Percentiles rank a stretch among this genome's conserved stretches.
Evolutionary conservation across 1,139 yeast species (phyloP).

Genomic region (Groenewaldozyma auringiensis): DNA sequence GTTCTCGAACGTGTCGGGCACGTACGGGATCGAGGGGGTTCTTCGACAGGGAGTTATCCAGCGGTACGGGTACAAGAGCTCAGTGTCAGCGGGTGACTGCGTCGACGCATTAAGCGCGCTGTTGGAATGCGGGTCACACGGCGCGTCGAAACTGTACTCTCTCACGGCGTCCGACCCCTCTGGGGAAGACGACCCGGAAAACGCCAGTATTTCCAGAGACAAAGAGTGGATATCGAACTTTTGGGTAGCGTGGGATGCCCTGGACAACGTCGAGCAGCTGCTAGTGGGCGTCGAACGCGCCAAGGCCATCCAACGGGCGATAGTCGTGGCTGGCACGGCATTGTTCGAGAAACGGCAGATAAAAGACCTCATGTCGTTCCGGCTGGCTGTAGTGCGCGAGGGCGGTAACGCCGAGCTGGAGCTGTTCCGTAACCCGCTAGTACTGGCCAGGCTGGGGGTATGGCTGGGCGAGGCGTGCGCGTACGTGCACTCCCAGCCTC

Average conservation of each 20-base stretch:
- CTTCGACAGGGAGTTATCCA: constrained; percentile 81
- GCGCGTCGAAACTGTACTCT: constrained; percentile 4
- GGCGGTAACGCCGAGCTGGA: constrained; percentile 61
- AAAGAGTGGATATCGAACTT: constrained; percentile 80
- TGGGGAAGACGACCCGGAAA: constrained; percentile 5
- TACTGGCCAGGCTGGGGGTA: constrained; percentile 72
- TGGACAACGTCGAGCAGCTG: constrained; percentile 56
- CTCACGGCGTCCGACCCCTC: constrained; percentile 6
- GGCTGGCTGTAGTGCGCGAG: constrained; percentile 83
- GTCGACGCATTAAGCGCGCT: constrained; percentile 84
- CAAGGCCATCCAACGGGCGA: constrained; percentile 70
- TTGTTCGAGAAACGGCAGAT: constrained; percentile 74
- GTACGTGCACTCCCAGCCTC: constrained; percentile 58
- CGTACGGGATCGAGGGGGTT: constrained; percentile 77
- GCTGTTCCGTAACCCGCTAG: constrained; percentile 76
- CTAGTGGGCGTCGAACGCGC: constrained; percentile 72
- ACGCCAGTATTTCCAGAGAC: constrained; percentile 37
- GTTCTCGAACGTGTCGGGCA: constrained; percentile 60
- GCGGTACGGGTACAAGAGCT: constrained; percentile 79
- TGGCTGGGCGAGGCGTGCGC: constrained; percentile 91
- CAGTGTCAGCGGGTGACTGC: constrained; percentile 86
- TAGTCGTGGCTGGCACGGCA: constrained; percentile 84
- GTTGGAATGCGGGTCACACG: constrained; percentile 43
- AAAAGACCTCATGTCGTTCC: constrained; percentile 69
- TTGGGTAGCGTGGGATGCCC: constrained; percentile 95